Evolutionary conservation across 202 grass and related monocot species (phyloP), one percentile per base, ranked within the genome.

Genomic region (Setaria viridis): DNA sequence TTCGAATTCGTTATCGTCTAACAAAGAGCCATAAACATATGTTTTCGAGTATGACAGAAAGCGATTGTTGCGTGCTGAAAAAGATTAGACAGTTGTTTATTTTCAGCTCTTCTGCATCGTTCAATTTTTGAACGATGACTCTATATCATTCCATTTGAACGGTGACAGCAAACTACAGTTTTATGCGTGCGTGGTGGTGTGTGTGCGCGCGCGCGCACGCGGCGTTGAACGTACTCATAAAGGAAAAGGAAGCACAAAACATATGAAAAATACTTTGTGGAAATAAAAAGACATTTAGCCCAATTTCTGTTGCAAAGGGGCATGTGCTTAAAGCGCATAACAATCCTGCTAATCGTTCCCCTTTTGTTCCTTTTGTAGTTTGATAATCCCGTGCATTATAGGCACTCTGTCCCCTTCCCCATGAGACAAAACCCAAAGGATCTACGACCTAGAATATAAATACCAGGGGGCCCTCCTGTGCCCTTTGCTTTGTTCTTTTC

Each of bases 391-490:
- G 68, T 56, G 53, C 50, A 77, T 82, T 50, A 70, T 50, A 30
- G 51, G 25, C 67, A 19, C 50, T 2, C 8, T 81, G 78, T 69
- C 72, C 50, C 85, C 41, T 76, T 42, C 42, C 45, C 63, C 85
- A 53, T 32, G 72, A 87, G 72, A 87, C 85, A 82, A 85, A 78
- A 79, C 17, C 65, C 58, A 11, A 34, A 70, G 55, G 29, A 59
- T 80, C 56, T 17, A 21, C 58, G 10, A 49, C 12, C 35, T 66
- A 73, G 54, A 80, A 76, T 63, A 63, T 63, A 63, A 63, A 59
- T 59, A 19, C 78, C 46, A 53, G 17, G 59, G 82, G 21, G 4
- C 57, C 77, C 20, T 55, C 34, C 54, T 42, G 11, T 42, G 57
- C 11, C 37, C 70, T 56, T 67, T 13, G 17, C 66, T 82, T 56